Base-by-base conservation (phyloP, 208 protist species). In the Balamuthia mandrillaris region DNA sequence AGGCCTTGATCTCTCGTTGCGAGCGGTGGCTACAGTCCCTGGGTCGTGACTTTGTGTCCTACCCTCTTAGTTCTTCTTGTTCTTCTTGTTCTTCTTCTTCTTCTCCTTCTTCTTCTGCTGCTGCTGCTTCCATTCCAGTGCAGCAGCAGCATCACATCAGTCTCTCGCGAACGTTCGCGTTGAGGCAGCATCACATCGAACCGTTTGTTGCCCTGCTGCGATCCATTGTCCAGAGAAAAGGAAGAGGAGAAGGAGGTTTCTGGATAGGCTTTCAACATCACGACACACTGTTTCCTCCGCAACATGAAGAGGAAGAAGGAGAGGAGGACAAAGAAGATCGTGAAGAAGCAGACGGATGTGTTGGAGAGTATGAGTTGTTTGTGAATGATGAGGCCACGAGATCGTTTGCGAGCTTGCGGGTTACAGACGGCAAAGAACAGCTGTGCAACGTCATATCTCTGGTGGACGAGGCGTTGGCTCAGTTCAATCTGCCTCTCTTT, bases 131-230 rank as follows among this genome's bases (percentile, higher is more conserved):
- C n/a, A n/a, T n/a, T n/a, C n/a, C n/a, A n/a, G n/a, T n/a, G n/a
- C n/a, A n/a, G n/a, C n/a, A n/a, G 70, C 37, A 60, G 31, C 60
- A 79, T n/a, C 70, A 79, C 45, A 49, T 79, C 7, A 79, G 70
- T 37, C 18, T 79, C 0, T 79, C 70, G 6, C 70, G 70, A 27
- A 79, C 70, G 21, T 42, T 79, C 9, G 70, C 47, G n/a, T 42
- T 79, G 6, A 42, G 70, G 14, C 70, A 79, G 45, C 70, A 79
- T 49, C 70, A 79, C 31, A 79, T 79, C 27, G 70, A 79, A 3
- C 70, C 70, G 21, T 33, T 79, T 2, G 42, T 79, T 31, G 47
- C 37, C 29, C 47, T 79, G 3, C 47, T 79, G 18, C 70, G 70
- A 3, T 60, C 70, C 27, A 60, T 49, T 37, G 47, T 79, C 45